Conservation (phyloP, 2,329 filamentous ascomycete species). For the Ophiostoma novo-ulmi region DNA sequence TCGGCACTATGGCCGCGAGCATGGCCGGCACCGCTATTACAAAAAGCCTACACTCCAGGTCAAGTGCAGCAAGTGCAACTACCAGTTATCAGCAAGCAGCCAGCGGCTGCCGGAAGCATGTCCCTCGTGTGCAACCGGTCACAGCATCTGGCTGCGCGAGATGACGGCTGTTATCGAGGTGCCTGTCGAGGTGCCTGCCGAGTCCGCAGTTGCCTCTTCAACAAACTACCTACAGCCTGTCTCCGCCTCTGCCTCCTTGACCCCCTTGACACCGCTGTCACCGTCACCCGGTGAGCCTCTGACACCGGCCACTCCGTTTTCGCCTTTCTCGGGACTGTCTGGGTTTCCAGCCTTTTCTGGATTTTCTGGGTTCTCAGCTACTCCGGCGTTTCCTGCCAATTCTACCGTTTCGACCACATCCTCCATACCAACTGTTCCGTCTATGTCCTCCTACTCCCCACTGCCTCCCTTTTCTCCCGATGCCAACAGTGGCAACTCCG, state of each 20-base stretch:
- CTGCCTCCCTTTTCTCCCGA: not conserved
- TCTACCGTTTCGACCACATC: too few species aligned
- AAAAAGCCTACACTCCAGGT: conserved; percentile 16
- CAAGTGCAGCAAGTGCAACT: conserved; percentile 22
- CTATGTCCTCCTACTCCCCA: not conserved
- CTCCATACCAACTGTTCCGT: not conserved
- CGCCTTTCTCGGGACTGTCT: not conserved
- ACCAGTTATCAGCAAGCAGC: not conserved
- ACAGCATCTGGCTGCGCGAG: conserved; percentile 25
- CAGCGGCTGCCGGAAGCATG: conserved; percentile 19
- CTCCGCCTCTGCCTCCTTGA: not conserved
- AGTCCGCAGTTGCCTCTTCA: not conserved
- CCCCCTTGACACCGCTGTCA: not conserved
- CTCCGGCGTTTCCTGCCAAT: too few species aligned
- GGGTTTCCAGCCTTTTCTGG: not conserved
- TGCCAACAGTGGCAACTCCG: not conserved
- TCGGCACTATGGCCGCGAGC: conserved; percentile 28
- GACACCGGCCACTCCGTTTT: not conserved
- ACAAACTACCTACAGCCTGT: not conserved
- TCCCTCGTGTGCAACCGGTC: conserved; percentile 16
- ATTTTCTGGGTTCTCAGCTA: too few species aligned
- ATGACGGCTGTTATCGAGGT: conserved; percentile 24
- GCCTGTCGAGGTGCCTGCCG: conserved; percentile 17
- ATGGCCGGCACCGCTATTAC: conserved; percentile 27
- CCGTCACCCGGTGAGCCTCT: not conserved